A percentile compares a stretch with the other conserved stretches of the same genome.
Evolutionary conservation across 495 filamentous ascomycete species (phyloP).

Genomic region (Pseudotulostoma volvatum): DNA sequence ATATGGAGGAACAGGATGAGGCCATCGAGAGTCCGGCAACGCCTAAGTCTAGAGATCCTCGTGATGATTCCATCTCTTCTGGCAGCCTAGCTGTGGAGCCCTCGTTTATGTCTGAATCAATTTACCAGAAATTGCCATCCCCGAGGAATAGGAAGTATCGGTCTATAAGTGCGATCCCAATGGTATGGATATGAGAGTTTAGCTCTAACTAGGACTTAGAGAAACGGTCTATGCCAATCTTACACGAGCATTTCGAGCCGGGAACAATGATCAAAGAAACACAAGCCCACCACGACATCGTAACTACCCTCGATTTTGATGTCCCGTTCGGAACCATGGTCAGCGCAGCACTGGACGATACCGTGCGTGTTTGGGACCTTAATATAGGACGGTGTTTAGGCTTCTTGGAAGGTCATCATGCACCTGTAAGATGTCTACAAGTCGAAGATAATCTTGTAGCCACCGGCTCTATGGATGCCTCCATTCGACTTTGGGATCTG

Average conservation of each 20-base stretch:
- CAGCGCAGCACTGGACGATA: conserved; percentile 88
- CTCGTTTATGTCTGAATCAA: conserved; percentile 93
- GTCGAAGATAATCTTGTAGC: conserved; percentile 92
- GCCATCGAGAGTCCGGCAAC: conserved; percentile 33
- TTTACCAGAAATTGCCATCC: conserved; percentile 81
- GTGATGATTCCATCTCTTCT: conserved; percentile 36
- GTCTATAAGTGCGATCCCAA: conserved; percentile 29
- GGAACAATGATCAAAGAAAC: conserved; percentile 79
- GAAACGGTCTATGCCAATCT: conserved; percentile 78
- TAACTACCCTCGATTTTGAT: conserved; percentile 90
- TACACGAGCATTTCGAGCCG: conserved; percentile 90
- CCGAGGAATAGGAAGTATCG: conserved; percentile 48
- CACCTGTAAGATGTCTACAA: conserved; percentile 83
- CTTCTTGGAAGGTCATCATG: conserved; percentile 80
- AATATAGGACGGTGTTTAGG: conserved; percentile 84
- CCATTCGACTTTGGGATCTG: conserved; percentile 89
- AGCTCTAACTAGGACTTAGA: conserved; percentile 11
- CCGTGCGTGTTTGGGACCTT: conserved; percentile 94
- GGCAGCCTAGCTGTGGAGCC: conserved; percentile 37
- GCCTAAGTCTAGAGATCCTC: conserved; percentile 39
- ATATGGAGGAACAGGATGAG: conserved; percentile 58
- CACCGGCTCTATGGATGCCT: conserved; percentile 90
- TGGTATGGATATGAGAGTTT: no score
- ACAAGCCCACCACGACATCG: conserved; percentile 71
- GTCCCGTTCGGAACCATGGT: conserved; percentile 91